A percentile compares a stretch with the other conserved stretches of the same genome.
These are phyloP conservation scores for Agrocybe praecox DNA, from an alignment of 768 basidiomycete species.

Conservation along the genomic window DNA sequence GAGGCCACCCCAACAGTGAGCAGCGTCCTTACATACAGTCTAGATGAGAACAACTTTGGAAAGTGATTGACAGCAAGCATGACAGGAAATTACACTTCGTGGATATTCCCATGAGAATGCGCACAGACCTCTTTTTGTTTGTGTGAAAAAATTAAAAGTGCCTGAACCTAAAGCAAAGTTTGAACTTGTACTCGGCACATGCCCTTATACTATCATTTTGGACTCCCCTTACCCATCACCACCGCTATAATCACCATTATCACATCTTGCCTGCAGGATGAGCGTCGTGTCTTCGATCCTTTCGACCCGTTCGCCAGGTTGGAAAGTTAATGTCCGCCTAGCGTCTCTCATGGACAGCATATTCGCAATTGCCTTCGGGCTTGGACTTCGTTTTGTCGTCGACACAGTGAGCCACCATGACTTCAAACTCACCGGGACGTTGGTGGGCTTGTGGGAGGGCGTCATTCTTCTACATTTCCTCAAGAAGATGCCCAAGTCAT, in stretches of 20 bases:
- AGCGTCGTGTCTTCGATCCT: conserved; percentile 39
- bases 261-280: conserved; percentile 22
- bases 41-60: neutral
- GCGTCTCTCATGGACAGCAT: conserved; percentile 65
- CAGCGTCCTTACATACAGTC: neutral
- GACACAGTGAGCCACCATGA: conserved; percentile 52
- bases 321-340: conserved; percentile 35
- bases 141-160: conserved; percentile 2
- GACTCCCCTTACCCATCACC: conserved; percentile 1
- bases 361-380: conserved; percentile 67
- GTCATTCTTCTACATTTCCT: conserved; percentile 74
- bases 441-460: conserved; percentile 82
- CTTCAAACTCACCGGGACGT: conserved; percentile 57
- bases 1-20: neutral
- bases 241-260: conserved; percentile 7
- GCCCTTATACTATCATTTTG: conserved; percentile 10
- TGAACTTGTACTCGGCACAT: conserved; percentile 7
- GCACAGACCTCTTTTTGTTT: conserved; percentile 11
- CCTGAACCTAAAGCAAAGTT: conserved; percentile 2
- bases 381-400: conserved; percentile 64
- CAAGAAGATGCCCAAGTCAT: conserved; percentile 62
- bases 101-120: neutral
- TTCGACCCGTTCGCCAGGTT: conserved; percentile 30
- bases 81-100: neutral
- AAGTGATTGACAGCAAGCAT: neutral